These are phyloP conservation scores for Yamadazyma tumulicola DNA, from an alignment of 805 yeast species.

Conservation along the genomic window DNA sequence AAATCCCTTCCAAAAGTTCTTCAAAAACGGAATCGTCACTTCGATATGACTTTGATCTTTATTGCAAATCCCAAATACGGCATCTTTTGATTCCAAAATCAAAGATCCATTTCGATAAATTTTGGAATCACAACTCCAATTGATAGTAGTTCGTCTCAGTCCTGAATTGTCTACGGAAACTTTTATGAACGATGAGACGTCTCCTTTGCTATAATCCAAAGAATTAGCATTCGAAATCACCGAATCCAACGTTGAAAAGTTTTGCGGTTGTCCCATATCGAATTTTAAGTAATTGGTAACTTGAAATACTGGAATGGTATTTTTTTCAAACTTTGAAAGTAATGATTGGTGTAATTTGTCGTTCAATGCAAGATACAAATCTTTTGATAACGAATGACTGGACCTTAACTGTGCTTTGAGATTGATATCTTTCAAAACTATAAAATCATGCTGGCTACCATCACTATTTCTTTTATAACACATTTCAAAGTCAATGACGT, in stretches of 20 bases:
- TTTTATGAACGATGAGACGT: conserved; percentile 22
- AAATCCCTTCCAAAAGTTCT: conserved; percentile 37
- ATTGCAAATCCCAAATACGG: conserved; percentile 29
- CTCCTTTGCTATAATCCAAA: conserved; percentile 19
- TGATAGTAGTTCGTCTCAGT: conserved; percentile 14
- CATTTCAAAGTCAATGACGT: conserved; percentile 7
- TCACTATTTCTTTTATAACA: conserved; percentile 3
- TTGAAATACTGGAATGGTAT: conserved; percentile 18
- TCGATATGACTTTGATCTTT: conserved; percentile 15
- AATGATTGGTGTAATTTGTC: conserved; percentile 4
- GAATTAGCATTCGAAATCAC: conserved; percentile 12
- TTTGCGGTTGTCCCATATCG: conserved; percentile 5
- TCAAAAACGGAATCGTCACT: conserved; percentile 35
- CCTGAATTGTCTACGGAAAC: conserved; percentile 12
- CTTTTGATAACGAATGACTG: neutral
- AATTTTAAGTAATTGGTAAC: conserved; percentile 17
- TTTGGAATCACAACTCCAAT: conserved; percentile 26
- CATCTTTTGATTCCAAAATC: conserved; percentile 23
- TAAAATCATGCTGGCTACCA: conserved; percentile 9
- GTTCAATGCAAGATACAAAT: neutral
- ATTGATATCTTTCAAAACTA: conserved; percentile 2
- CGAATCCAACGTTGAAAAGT: conserved; percentile 11
- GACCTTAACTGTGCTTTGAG: conserved; percentile 2
- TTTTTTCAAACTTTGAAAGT: conserved; percentile 7
- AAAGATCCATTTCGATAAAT: conserved; percentile 20